These are phyloP conservation scores for Cucumis sativus DNA, from an alignment of 306 rosid genomes.

Conservation along the genomic window DNA sequence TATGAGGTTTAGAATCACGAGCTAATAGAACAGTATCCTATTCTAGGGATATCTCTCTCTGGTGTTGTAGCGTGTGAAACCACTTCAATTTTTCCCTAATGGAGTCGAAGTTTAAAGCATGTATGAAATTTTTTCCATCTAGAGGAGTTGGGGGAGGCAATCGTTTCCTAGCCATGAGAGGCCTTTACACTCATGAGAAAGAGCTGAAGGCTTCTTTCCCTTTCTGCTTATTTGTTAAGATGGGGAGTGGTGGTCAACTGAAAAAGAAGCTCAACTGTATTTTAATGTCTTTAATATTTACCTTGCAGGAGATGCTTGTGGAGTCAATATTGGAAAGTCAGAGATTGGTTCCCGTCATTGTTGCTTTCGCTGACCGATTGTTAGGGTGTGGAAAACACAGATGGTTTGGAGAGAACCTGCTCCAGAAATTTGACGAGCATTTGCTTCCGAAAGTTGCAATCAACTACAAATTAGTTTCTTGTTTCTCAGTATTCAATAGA, in stretches of 20 bases:
- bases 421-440: constrained; percentile 78
- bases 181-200: neutral
- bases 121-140: neutral
- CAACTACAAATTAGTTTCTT: constrained; percentile 63
- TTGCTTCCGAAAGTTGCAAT: constrained; percentile 71
- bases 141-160: neutral
- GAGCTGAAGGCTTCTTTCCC: neutral
- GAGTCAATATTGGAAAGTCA: constrained; percentile 58
- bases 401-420: constrained; percentile 82
- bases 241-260: neutral
- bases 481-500: constrained; percentile 74
- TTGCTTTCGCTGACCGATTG: constrained; percentile 68
- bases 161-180: neutral
- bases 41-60: neutral
- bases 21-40: neutral
- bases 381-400: constrained; percentile 68
- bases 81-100: neutral
- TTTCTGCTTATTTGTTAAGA: neutral
- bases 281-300: neutral
- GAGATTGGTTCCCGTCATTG: constrained; percentile 72
- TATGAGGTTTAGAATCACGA: neutral
- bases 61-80: neutral
- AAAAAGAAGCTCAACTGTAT: neutral
- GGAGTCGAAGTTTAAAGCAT: neutral
- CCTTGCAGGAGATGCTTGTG: constrained; percentile 64